Evolutionary conservation across 495 filamentous ascomycete genomes (phyloP), one percentile per base, ranked within the genome.

Genomic region (Annulohypoxylon moriforme): DNA sequence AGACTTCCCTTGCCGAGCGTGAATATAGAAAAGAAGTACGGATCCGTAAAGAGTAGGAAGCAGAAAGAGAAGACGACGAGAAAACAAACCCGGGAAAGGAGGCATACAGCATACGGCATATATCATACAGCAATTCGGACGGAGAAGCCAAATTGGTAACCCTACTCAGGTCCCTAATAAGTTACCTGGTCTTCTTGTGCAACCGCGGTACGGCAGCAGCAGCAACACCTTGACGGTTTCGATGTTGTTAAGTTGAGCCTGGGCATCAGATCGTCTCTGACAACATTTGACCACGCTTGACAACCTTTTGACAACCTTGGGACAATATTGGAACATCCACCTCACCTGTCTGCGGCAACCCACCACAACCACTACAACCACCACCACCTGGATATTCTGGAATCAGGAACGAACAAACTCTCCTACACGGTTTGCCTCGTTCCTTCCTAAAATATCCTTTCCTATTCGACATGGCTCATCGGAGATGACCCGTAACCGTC

Each of bases 401-500:
- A 52, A 52, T 53, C 59, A 66, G 66, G 63, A 74, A 64, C 63
- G 52, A 71, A 67, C 72, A 71, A 74, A 74, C 67, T 61, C 34
- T 16, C 11, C n/a, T n/a, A 16, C 27, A 71, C 63, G 59, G 67
- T 71, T 74, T 53, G 67, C 71, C 60, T 58, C 24, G 24, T 47
- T 53, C 36, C 16, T 34, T 65, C 59, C 50, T 25, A 61, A 68
- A 68, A 63, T 10, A 22, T 64, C 25, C 67, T 29, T 64, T 68
- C 63, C 27, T 16, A 29, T 65, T 67, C 67, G 67, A 64, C 63
- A 71, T 74, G 72, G 72, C 67, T 68, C 68, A 74, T 74, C 72
- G 53, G 75, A 75, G 57, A 73, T 77, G 73, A 77, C 67, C 64
- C 52, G 38, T 67, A 58, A 53, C n/a, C 47, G 42, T 64, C 66